phyloP scores from a whole-genome alignment of 1,139 yeast species.

The Torulaspora globosa region DNA sequence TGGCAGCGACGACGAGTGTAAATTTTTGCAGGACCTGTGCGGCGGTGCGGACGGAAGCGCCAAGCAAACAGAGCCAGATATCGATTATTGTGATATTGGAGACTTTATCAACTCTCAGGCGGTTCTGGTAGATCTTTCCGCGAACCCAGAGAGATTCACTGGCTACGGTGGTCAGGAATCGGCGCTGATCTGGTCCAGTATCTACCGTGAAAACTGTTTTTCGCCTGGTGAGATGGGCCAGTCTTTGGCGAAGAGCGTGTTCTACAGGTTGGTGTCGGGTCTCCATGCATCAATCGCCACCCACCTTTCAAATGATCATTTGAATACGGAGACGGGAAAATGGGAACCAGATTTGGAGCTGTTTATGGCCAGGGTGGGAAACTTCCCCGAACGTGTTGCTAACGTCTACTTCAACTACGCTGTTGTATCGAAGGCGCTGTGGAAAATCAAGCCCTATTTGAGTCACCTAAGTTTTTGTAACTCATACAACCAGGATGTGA shows the following conservation, averaged over 20 bases:
- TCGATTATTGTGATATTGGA: slow-evolving; percentile 48
- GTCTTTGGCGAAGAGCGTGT: slow-evolving; percentile 81
- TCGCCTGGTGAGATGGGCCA: slow-evolving; percentile 47
- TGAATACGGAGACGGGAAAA: slow-evolving; percentile 65
- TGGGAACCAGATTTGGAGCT: slow-evolving; percentile 81
- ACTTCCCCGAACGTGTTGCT: slow-evolving; percentile 80
- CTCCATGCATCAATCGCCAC: slow-evolving; percentile 96
- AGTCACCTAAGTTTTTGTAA: slow-evolving; percentile 48
- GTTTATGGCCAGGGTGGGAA: slow-evolving; percentile 87
- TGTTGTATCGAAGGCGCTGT: slow-evolving; percentile 72
- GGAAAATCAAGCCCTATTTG: slow-evolving; percentile 53
- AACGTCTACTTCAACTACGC: slow-evolving; percentile 93
- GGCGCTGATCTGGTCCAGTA: slow-evolving; percentile 87
- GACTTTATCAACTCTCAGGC: slow-evolving; percentile 44
- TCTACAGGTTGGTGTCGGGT: slow-evolving; percentile 83
- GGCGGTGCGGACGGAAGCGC: slow-evolving; percentile 12
- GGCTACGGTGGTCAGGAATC: slow-evolving; percentile 95
- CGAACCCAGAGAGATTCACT: slow-evolving; percentile 93
- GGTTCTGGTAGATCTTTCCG: slow-evolving; percentile 78
- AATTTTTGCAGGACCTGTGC: slow-evolving; percentile 36
- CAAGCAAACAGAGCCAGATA: slow-evolving; percentile 27
- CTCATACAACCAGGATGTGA: slow-evolving; percentile 48
- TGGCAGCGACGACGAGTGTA: slow-evolving; percentile 36
- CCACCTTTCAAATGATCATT: slow-evolving; percentile 82
- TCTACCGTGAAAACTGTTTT: slow-evolving; percentile 89